Conservation (phyloP, 768 basidiomycete species). For the Tricholoma hemisulphureum region DNA sequence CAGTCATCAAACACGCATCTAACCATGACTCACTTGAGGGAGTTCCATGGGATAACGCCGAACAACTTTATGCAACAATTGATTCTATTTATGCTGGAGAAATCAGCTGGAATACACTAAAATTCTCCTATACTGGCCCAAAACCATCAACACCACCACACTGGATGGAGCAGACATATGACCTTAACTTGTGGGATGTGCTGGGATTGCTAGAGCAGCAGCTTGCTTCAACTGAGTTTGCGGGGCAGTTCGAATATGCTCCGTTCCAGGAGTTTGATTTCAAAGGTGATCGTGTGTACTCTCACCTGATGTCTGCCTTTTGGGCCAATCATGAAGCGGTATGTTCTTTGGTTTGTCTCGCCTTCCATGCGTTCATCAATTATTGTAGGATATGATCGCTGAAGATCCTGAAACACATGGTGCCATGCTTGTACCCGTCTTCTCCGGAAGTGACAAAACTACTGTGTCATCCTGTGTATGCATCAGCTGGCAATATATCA, state of each 20-base stretch:
- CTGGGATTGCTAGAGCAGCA: conserved; percentile 6
- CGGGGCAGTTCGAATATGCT: conserved; percentile 7
- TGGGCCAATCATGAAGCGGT: conserved; percentile 38
- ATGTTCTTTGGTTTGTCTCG: conserved; percentile 10
- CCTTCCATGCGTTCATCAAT: conserved; percentile 7
- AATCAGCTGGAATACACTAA: conserved; percentile 21
- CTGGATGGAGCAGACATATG: conserved; percentile 6
- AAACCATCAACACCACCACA: conserved; percentile 1
- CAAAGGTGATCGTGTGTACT: conserved; percentile 27
- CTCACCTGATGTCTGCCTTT: conserved; percentile 36
- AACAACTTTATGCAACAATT: conserved; percentile 25
- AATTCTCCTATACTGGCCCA: conserved; percentile 21
- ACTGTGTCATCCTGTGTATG: conserved; percentile 40
- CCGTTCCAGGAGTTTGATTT: conserved; percentile 14
- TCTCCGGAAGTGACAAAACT: conserved; percentile 41
- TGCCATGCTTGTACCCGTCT: conserved; percentile 28
- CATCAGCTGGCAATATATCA: conserved; percentile 26
- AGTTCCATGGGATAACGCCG: conserved; percentile 17
- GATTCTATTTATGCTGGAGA: conserved; percentile 21
- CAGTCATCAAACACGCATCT: conserved; percentile 1
- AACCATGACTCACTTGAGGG: neutral
- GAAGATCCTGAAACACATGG: conserved; percentile 25
- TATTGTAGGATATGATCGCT: conserved; percentile 28
- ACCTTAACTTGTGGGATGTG: neutral
- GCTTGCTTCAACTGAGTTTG: conserved; percentile 10